Percentiles rank a stretch among this genome's conserved stretches.
phyloP scores from a whole-genome alignment of 2,329 filamentous ascomycete genomes.

The Chaetomiaceae sp. region DNA sequence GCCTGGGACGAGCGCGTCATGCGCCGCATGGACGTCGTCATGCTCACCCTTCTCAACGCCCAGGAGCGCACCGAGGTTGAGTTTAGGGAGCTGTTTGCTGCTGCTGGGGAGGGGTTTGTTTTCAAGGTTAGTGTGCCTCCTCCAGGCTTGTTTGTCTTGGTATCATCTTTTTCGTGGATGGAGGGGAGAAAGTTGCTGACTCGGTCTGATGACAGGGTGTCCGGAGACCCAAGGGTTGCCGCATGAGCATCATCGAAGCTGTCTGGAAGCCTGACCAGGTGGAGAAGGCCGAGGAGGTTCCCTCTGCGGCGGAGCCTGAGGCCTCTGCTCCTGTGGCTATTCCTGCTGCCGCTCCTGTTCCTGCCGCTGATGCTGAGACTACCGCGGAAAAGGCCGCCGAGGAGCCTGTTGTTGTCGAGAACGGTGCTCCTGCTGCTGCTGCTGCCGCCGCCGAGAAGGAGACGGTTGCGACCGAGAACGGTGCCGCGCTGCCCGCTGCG shows the following conservation, averaged over 20 bases:
- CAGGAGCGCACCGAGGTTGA: slow-evolving; percentile 41
- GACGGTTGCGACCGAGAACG: too few species aligned
- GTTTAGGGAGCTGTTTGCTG: slow-evolving; percentile 38
- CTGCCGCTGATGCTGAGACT: neutral
- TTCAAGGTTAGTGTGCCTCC: slow-evolving; percentile 29
- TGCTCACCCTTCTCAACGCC: slow-evolving; percentile 40
- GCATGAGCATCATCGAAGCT: slow-evolving; percentile 36
- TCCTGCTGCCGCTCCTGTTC: neutral
- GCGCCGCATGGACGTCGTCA: slow-evolving; percentile 39
- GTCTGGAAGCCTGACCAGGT: slow-evolving; percentile 28
- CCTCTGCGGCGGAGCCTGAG: neutral
- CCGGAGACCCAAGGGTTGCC: slow-evolving; percentile 27
- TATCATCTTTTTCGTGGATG: too few species aligned
- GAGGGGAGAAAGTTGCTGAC: neutral
- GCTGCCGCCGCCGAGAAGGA: neutral
- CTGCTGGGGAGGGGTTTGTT: slow-evolving; percentile 35
- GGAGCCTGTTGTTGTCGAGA: neutral
- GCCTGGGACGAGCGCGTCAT: slow-evolving; percentile 37
- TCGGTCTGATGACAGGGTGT: slow-evolving; percentile 24
- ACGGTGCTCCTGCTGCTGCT: neutral
- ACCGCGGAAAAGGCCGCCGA: neutral
- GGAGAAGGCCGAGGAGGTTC: neutral
- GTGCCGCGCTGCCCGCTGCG: too few species aligned
- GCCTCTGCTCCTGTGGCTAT: neutral
- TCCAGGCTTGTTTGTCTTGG: neutral